These are phyloP conservation scores for Coemansia sp. DNA, from an alignment of 371 early-diverging fungal genomes.

Conservation along the genomic window DNA sequence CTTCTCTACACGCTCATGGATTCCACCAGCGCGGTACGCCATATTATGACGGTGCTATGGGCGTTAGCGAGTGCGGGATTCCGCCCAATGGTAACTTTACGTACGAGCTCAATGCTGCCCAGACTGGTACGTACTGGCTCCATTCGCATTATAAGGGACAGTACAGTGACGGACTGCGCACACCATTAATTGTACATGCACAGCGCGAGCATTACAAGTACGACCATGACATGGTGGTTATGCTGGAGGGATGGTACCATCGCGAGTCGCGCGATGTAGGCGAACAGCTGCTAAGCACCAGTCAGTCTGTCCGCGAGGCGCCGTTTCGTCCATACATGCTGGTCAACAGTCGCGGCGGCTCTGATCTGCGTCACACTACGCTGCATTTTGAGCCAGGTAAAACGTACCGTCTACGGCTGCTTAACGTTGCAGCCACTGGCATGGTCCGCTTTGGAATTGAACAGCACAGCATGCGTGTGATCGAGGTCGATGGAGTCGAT, in stretches of 20 bases:
- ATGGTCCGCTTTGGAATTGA: conserved; percentile 63
- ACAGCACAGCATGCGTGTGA: conserved; percentile 70
- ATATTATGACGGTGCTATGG: conserved; percentile 63
- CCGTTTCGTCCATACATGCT: no score
- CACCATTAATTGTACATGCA: conserved; percentile 69
- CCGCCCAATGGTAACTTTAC: conserved; percentile 58
- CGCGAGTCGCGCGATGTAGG: conserved; percentile 24
- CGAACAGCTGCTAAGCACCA: conserved; percentile 48
- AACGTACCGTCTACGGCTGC: no score
- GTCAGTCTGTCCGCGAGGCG: conserved; percentile 72
- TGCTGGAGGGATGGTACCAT: conserved; percentile 55
- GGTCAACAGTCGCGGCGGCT: no score
- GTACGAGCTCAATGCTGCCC: conserved; percentile 61
- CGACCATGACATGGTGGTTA: conserved; percentile 67
- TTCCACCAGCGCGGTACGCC: conserved; percentile 65
- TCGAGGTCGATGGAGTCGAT: conserved; percentile 73
- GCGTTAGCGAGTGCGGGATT: conserved; percentile 63
- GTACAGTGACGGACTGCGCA: conserved; percentile 79
- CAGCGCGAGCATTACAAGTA: conserved; percentile 55
- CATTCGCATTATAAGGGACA: conserved; percentile 68
- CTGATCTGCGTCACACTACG: no score
- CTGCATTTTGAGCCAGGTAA: conserved; percentile 12
- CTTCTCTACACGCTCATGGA: conserved; percentile 69
- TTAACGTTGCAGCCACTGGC: no score
- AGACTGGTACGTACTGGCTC: conserved; percentile 73